Percentiles rank a stretch among this genome's conserved stretches.
phyloP scores from a whole-genome alignment of 2,329 filamentous ascomycete species.

The Beauveria varroae region DNA sequence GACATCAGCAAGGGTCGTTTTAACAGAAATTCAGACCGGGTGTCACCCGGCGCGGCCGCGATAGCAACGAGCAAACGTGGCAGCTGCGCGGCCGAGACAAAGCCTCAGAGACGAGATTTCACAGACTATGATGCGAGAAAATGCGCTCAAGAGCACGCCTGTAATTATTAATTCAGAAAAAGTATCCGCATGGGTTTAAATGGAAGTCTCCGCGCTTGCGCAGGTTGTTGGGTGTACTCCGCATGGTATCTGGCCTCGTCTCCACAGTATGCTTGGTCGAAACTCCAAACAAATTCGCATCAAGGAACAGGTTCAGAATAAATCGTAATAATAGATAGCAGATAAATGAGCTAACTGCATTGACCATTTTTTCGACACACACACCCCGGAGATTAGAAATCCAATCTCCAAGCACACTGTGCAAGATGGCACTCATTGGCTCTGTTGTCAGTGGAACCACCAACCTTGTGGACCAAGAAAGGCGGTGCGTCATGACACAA shows the following conservation, averaged over 20 bases:
- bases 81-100: not conserved
- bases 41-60: not conserved
- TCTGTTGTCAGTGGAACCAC: not conserved
- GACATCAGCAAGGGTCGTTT: not conserved
- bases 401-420: conserved; percentile 3
- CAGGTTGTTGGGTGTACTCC: no score
- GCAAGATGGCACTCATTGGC: not conserved
- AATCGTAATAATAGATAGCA: not conserved
- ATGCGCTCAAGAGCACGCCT: not conserved
- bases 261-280: not conserved
- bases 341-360: not conserved
- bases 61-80: not conserved
- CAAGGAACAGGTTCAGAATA: not conserved
- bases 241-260: not conserved
- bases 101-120: no score
- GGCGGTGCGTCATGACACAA: conserved; percentile 3
- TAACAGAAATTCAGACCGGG: not conserved
- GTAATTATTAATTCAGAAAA: not conserved
- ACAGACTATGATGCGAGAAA: no score
- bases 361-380: not conserved
- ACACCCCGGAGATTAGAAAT: conserved; percentile 7
- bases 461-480: conserved; percentile 2
- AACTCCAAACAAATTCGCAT: not conserved
- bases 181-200: not conserved
- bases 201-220: not conserved